Conservation (phyloP, 495 filamentous ascomycete species). For the Neurospora discreta region DNA sequence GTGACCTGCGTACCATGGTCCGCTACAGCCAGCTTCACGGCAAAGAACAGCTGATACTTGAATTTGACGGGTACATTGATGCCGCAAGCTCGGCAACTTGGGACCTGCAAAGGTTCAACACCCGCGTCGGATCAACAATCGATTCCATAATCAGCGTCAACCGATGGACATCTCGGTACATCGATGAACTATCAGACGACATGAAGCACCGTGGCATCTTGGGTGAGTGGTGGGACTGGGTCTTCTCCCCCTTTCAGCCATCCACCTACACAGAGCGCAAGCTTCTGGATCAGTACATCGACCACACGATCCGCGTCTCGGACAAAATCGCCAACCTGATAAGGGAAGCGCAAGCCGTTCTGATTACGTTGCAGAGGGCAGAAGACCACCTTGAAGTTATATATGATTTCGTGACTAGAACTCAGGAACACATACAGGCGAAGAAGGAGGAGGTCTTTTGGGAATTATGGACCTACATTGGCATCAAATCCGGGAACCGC, state of each 20-base stretch:
- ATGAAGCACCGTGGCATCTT: slow-evolving; percentile 30
- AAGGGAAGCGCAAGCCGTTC: slow-evolving; percentile 50
- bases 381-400: slow-evolving; percentile 55
- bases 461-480: slow-evolving; percentile 59
- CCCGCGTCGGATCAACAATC: slow-evolving; percentile 53
- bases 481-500: slow-evolving; percentile 45
- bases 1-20: slow-evolving; percentile 60
- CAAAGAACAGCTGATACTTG: slow-evolving; percentile 52
- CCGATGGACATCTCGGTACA: slow-evolving; percentile 52
- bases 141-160: slow-evolving; percentile 55
- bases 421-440: slow-evolving; percentile 35
- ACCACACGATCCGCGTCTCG: slow-evolving; percentile 51
- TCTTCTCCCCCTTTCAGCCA: slow-evolving; percentile 48
- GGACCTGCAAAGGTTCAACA: slow-evolving; percentile 57
- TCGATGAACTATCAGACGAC: slow-evolving; percentile 43
- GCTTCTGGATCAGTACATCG: slow-evolving; percentile 50
- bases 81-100: slow-evolving; percentile 42
- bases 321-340: slow-evolving; percentile 53
- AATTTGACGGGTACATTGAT: slow-evolving; percentile 57
- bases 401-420: slow-evolving; percentile 48
- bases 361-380: slow-evolving; percentile 45
- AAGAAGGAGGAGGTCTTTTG: slow-evolving; percentile 49
- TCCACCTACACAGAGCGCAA: slow-evolving; percentile 39
- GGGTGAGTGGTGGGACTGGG: slow-evolving; percentile 23
- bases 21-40: slow-evolving; percentile 29